Evolutionary conservation across 140 eudicot species (phyloP).

Genomic region (Anethum foeniculum): DNA sequence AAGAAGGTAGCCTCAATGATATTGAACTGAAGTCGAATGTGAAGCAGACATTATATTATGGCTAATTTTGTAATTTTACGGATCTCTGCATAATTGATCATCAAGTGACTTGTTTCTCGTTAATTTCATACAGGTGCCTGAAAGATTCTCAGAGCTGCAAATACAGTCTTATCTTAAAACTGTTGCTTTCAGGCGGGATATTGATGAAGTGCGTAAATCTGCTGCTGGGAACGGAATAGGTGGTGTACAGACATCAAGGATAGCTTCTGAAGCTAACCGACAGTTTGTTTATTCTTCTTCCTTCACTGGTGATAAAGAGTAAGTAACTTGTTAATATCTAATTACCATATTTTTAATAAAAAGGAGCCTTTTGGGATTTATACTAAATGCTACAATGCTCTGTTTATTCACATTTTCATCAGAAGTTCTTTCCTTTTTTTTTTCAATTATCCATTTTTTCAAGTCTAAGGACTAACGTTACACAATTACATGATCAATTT

Average conservation of each 20-base stretch:
- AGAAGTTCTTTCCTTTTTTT: constrained; percentile 4
- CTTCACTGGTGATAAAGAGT: constrained; percentile 76
- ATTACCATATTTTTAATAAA: neutral
- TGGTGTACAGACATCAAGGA: constrained; percentile 91
- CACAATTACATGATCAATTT: constrained; percentile 16
- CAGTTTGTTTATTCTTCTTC: constrained; percentile 85
- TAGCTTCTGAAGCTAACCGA: constrained; percentile 88
- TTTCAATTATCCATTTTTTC: neutral
- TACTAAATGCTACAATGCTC: neutral
- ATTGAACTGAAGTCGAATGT: neutral
- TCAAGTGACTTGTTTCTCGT: neutral
- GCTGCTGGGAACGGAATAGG: constrained; percentile 86
- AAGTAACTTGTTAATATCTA: constrained; percentile 22
- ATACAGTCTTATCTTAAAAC: constrained; percentile 93
- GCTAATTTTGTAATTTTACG: neutral
- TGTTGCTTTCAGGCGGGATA: constrained; percentile 95
- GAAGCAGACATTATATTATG: neutral
- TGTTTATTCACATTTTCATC: neutral
- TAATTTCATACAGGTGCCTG: constrained; percentile 53
- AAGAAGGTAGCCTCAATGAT: constrained; percentile 47
- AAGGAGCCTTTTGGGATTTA: neutral
- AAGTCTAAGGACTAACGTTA: neutral
- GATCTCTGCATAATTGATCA: neutral
- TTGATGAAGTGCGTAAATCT: constrained; percentile 81
- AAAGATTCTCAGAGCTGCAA: constrained; percentile 80